These are phyloP conservation scores for Acanthamoeba castellanii DNA, from an alignment of 208 protist species.

Conservation along the genomic window DNA sequence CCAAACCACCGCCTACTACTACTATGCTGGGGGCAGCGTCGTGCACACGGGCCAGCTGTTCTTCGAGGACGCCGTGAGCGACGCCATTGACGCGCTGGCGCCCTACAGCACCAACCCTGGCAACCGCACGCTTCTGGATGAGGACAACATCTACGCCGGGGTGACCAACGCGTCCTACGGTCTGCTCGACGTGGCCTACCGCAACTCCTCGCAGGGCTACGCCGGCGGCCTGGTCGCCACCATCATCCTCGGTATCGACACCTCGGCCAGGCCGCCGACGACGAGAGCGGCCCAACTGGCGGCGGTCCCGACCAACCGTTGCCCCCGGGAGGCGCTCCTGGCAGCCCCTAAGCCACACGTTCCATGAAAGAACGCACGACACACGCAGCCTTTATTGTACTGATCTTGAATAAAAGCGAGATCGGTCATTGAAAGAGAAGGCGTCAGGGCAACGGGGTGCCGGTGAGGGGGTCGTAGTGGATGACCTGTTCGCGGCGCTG, in stretches of 20 bases:
- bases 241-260: neutral
- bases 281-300: no score
- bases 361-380: no score
- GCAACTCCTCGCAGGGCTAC: neutral
- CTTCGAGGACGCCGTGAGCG: neutral
- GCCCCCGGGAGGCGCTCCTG: no score
- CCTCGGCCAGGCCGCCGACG: neutral
- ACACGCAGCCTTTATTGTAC: no score
- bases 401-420: no score
- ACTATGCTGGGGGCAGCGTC: neutral
- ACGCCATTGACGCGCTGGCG: conserved; percentile 1
- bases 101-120: neutral
- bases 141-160: conserved; percentile 3
- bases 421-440: no score
- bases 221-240: neutral
- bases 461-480: no score
- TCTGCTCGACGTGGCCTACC: neutral
- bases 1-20: neutral
- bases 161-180: neutral
- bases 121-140: neutral
- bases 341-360: no score
- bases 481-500: no score
- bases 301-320: neutral
- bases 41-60: conserved; percentile 24
- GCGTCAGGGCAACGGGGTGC: no score